Evolutionary conservation across 257 asterid species (phyloP), one percentile per base, ranked within the genome.

Genomic region (Thymus mandschuricus): DNA sequence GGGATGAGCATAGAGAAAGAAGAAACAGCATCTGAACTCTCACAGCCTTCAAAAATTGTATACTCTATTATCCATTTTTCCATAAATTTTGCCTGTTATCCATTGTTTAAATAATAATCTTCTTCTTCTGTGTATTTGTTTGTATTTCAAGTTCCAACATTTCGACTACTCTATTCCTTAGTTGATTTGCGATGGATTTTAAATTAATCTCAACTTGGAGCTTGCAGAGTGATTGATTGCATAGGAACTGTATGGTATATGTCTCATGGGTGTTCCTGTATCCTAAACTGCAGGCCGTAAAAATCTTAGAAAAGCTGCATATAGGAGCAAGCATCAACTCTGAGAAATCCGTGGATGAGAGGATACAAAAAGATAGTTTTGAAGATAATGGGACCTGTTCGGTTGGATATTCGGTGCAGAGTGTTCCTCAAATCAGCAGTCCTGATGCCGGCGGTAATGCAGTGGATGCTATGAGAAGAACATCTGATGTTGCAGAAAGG

Each of bases 231-330:
- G 45, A 1, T 27, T 12, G 41, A 7, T 38, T 38, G 49, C 40
- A 1, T 34, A 10, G 45, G 31, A 46, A 29, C 29, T 5, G 33
- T 10, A 8, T 57, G 5, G 15, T 59, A 41, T 8, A 8, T 65
- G 65, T 71, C 65, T 66, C 46, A 75, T 60, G 48, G 15, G 44
- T 21, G 21, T 13, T 11, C 58, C 38, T 63, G 41, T 12, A 29
- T 72, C n/a, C 6, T 48, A 12, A 75, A 66, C 49, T 67, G 72
- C 64, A 87, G 92, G 90, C 82, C 12, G 76, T 70, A 48, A 85
- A 81, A 76, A 40, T 87, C 50, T 75, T 89, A 29, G 77, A 86
- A 29, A 87, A 87, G 83, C 79, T 89, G 68, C 80, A 73, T 6
- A 74, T 72, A 34, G 78, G 84, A 58, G 75, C 75, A 15, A 49